Evolutionary conservation across 2,329 filamentous ascomycete species (phyloP), one percentile per base, ranked within the genome.

Genomic region (Aspergillus ochraceus): DNA sequence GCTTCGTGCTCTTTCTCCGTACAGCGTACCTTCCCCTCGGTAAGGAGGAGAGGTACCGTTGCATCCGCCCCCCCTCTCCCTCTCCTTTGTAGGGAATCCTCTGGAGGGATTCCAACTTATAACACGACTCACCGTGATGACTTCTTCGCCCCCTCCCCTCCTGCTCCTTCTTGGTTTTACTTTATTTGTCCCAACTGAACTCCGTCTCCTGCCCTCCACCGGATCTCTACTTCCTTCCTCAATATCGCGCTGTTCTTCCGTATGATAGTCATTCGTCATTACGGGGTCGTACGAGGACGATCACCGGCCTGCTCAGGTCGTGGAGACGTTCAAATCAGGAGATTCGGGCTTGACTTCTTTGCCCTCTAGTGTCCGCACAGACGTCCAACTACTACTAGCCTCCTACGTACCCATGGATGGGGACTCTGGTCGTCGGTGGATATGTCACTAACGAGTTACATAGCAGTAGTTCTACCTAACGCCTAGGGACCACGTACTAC

Each of bases 311-410:
- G 19, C 45, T 24, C 53, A 49, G 29, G 20, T 49, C 53, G 53
- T 55, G 45, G 53, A 55, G 53, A 55, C 53, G 29, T 36, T 55
- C 53, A 55, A 55, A 55, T 55, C 53, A 55, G 53, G 53, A 39
- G 53, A 55, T 32, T 54, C 24, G 52, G 22, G 11, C 39, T 47
- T 54, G 14, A 47, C 45, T 55, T 55, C 14, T 49, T 42, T 42
- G 12, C 36, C 14, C 30, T n/a, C 32, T 47, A 55, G 45, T 55
- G 20, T 55, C 22, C 47, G 54, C 54, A 56, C 54, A 45, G 54
- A 56, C 47, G 14, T 47, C 22, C 22, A n/a, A 47, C 45, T 47
- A 46, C 42, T n/a, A 17, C 36, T 42, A n/a, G 36, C 14, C 36
- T 47, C 19, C 45, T 47, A 20, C 19, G 45, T 20, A 47, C 19